Evolutionary conservation across 2,329 filamentous ascomycete genomes (phyloP).

Genomic region (Cercospora sp.): DNA sequence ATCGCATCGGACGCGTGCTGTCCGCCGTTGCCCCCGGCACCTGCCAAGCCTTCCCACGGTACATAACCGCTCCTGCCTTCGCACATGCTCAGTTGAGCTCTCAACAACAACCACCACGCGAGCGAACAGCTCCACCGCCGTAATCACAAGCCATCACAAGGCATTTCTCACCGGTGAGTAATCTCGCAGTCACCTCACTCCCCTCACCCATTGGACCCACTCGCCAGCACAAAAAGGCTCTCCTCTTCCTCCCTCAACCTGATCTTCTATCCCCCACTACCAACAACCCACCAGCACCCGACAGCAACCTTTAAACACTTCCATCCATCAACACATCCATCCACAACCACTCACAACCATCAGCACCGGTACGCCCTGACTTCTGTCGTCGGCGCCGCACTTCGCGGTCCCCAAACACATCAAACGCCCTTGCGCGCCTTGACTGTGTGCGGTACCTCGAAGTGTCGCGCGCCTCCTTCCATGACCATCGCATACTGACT

Average conservation of each 20-base stretch:
- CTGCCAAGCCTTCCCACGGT: not conserved
- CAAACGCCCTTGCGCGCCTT: not conserved
- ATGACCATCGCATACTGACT: not conserved
- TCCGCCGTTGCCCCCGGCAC: not conserved
- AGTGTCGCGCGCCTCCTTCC: not conserved
- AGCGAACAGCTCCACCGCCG: not conserved
- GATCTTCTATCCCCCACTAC: slow-evolving; percentile 9
- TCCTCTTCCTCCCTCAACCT: not conserved
- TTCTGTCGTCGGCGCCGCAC: slow-evolving; percentile 3
- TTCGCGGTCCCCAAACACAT: not conserved
- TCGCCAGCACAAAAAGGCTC: slow-evolving; percentile 1
- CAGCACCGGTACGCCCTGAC: slow-evolving; percentile 2
- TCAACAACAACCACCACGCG: not conserved
- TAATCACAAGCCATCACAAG: not conserved
- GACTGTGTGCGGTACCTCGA: not conserved
- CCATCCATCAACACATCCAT: not conserved
- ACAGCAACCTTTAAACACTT: not conserved
- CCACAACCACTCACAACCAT: slow-evolving; percentile 14
- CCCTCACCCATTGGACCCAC: not conserved
- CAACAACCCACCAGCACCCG: slow-evolving; percentile 8
- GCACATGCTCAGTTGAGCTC: not conserved
- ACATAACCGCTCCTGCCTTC: not conserved
- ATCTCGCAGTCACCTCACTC: not conserved
- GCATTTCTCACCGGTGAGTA: not conserved
- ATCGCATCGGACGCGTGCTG: not conserved